phyloP scores from a whole-genome alignment of 305 asterid genomes.

The Fraxinus latifolia region DNA sequence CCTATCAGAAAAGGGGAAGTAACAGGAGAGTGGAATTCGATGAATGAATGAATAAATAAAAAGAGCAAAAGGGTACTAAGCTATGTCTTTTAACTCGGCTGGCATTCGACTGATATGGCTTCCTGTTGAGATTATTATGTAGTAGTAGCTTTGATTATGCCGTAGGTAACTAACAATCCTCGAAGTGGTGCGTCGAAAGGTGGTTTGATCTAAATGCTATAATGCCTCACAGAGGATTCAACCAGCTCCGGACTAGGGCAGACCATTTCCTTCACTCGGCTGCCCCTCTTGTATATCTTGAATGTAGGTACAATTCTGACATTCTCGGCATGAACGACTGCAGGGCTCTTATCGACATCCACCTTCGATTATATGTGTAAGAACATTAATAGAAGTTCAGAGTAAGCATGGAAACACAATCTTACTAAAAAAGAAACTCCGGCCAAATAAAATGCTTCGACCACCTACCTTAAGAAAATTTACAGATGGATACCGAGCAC shows the following conservation, averaged over 20 bases:
- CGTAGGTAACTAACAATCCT: constrained; percentile 32
- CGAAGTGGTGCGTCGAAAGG: constrained; percentile 11
- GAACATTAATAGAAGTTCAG: not conserved
- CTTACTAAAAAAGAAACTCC: not conserved
- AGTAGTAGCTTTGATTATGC: constrained; percentile 24
- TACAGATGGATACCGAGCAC: constrained; percentile 63
- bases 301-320: constrained; percentile 68
- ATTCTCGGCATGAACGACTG: constrained; percentile 56
- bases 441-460: not conserved
- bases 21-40: constrained; percentile 24
- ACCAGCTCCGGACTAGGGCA: constrained; percentile 71
- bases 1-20: constrained; percentile 21
- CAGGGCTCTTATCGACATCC: constrained; percentile 58
- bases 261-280: constrained; percentile 75
- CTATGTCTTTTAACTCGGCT: constrained; percentile 30
- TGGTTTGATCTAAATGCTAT: constrained; percentile 40
- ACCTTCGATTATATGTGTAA: constrained; percentile 42
- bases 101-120: constrained; percentile 43
- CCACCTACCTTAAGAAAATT: constrained; percentile 64
- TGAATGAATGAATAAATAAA: constrained; percentile 52
- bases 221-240: constrained; percentile 84
- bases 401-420: not conserved
- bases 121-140: constrained; percentile 38
- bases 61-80: constrained; percentile 35
- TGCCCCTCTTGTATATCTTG: constrained; percentile 71